Evolutionary conservation across 306 rosid genomes (phyloP), one percentile per base, ranked within the genome.

Genomic region (Mimosa pudica): DNA sequence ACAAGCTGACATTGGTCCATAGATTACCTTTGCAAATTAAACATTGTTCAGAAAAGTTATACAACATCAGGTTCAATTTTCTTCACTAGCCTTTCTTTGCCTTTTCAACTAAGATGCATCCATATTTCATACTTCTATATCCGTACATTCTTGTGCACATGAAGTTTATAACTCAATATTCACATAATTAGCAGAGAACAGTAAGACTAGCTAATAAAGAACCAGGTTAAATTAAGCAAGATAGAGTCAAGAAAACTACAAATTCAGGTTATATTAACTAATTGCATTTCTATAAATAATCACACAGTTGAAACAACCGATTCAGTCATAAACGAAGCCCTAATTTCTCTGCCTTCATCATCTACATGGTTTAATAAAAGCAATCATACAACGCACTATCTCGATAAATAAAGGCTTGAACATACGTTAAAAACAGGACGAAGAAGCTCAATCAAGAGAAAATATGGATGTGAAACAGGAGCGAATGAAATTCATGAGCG

Each of bases 271-370:
- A 38, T 10, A 30, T 42, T 13, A 58, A 54, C 76, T 35, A 65
- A 66, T 30, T 41, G 75, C 73, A 75, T 38, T 75, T 52, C 1
- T 13, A 63, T 0, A 52, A 33, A 41, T 33, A 61, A 14, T 52
- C 42, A 79, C 24, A 4, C 32, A 75, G 79, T 70, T 64, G 4
- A 73, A 75, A 42, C 45, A 79, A 79, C 51, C 45, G 64, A 71
- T 55, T 80, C 2, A 20, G 60, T 18, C 47, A 71, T 30, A 38
- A 17, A 76, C 46, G 32, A 77, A 80, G 75, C 87, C 84, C 84
- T 71, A 84, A 80, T 62, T 64, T 51, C 33, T 54, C 66, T 70
- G 13, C 1, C 13, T 11, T 7, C 2, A 6, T 7, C 2, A 6
- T 70, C 12, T 2, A 47, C 74, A 20, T 24, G 74, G 32, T 63